phyloP scores from a whole-genome alignment of 148 eudicot genomes.

The Chenopodium suecicum region DNA sequence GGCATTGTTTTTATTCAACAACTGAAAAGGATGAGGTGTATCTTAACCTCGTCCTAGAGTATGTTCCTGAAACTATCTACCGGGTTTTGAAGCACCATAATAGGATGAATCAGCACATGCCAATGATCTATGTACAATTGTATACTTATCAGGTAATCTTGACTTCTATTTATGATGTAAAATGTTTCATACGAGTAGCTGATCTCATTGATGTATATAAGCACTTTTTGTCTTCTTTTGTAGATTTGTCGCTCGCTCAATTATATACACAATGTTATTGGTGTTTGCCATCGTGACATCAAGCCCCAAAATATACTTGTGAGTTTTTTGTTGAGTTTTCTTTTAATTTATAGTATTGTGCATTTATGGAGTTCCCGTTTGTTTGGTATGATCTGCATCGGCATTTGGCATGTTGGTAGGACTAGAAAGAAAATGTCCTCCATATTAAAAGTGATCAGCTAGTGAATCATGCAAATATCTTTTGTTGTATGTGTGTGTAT shows the following conservation, averaged over 20 bases:
- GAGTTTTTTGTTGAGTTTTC: constrained; percentile 26
- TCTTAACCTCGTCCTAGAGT: constrained; percentile 90
- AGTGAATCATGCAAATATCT: neutral
- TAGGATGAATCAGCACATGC: constrained; percentile 72
- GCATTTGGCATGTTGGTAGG: neutral
- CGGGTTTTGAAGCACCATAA: constrained; percentile 63
- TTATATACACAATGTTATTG: constrained; percentile 79
- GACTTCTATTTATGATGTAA: constrained; percentile 6
- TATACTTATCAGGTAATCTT: constrained; percentile 76
- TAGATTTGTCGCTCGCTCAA: constrained; percentile 87
- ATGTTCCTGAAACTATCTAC: constrained; percentile 86
- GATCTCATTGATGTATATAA: neutral
- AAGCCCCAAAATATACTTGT: constrained; percentile 95
- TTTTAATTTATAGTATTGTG: neutral
- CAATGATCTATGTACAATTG: constrained; percentile 63
- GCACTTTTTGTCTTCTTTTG: constrained; percentile 10
- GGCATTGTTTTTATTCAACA: constrained; percentile 72
- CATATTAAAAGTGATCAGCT: neutral
- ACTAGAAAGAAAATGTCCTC: too few relatives aligned
- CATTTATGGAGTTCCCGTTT: neutral
- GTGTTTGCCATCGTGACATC: constrained; percentile 96
- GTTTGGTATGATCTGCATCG: neutral
- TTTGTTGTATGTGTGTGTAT: too few relatives aligned
- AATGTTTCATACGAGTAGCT: neutral
- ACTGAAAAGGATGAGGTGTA: constrained; percentile 88